A percentile compares a stretch with the other conserved stretches of the same genome.
Conservation (phyloP, 331 rosid genomes). For the Dryas integrifolia region DNA sequence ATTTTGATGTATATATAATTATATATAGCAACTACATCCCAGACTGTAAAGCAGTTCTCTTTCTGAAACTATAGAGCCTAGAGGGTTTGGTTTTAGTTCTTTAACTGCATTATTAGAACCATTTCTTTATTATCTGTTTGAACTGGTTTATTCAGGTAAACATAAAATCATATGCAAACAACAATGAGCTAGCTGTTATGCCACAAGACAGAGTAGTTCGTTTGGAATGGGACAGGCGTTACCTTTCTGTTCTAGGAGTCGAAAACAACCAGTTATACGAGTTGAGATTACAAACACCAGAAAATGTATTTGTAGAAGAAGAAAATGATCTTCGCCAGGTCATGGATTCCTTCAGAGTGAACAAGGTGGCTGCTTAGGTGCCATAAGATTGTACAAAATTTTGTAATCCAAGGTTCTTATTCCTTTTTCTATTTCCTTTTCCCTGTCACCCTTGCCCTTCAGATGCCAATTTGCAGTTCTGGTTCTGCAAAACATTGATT, state of each 20-base stretch:
- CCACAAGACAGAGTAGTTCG: conserved; percentile 80
- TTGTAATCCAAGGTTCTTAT: conserved; percentile 11
- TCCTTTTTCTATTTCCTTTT: neutral
- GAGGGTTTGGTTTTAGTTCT: neutral
- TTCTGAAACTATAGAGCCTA: neutral
- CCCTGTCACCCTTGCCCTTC: neutral
- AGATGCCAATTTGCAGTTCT: conserved; percentile 1
- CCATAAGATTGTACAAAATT: neutral
- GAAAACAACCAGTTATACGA: conserved; percentile 89
- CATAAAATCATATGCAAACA: conserved; percentile 88
- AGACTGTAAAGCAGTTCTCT: neutral
- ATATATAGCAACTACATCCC: no score
- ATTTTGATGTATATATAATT: no score
- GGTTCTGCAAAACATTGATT: neutral
- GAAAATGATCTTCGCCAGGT: conserved; percentile 73
- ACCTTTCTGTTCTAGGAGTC: conserved; percentile 87
- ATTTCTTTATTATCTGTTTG: neutral
- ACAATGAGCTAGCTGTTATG: conserved; percentile 92
- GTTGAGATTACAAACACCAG: conserved; percentile 84
- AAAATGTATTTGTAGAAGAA: conserved; percentile 73
- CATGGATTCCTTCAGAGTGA: conserved; percentile 86
- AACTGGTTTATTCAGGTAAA: conserved; percentile 55
- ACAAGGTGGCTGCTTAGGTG: conserved; percentile 49
- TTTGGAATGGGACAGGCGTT: conserved; percentile 86
- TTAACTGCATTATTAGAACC: neutral